Evolutionary conservation across 2,329 filamentous ascomycete genomes (phyloP).

Genomic region (Colletotrichum orbiculare): DNA sequence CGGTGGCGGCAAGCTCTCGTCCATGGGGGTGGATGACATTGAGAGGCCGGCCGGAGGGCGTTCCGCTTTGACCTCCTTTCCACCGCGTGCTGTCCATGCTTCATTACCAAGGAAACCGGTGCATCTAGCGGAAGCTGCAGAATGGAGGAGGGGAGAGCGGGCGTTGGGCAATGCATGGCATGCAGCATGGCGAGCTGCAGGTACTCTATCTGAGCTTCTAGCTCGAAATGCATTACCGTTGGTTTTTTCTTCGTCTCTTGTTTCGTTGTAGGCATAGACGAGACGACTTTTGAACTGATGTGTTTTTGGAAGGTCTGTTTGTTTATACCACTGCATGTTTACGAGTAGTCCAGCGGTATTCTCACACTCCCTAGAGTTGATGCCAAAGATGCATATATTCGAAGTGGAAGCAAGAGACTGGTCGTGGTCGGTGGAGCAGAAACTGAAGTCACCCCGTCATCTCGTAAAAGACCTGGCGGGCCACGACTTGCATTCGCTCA

Average conservation of each 20-base stretch:
- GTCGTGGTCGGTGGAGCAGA: not conserved
- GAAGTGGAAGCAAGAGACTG: too few relatives aligned
- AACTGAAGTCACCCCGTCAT: too few relatives aligned
- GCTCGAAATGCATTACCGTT: not conserved
- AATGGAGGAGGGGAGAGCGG: not conserved
- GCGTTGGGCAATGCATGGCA: not conserved
- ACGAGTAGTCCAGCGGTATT: too few relatives aligned
- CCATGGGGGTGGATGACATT: not conserved
- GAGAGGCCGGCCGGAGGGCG: not conserved
- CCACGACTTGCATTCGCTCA: not conserved
- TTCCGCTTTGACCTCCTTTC: slow-evolving; percentile 23
- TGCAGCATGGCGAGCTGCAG: slow-evolving; percentile 11
- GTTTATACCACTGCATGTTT: too few relatives aligned
- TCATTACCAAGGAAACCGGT: not conserved
- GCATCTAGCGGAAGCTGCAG: not conserved
- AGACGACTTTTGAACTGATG: too few relatives aligned
- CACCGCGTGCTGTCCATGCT: not conserved
- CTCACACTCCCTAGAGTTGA: too few relatives aligned
- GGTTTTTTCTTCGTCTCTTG: not conserved
- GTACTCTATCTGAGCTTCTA: slow-evolving; percentile 14
- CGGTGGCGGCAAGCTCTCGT: not conserved
- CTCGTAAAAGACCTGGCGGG: too few relatives aligned
- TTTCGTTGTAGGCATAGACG: too few relatives aligned
- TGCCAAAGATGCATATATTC: too few relatives aligned
- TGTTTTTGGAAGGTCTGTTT: too few relatives aligned